Evolutionary conservation across 75 land plant genomes (phyloP).

Genomic region (Cryptomeria japonica): DNA sequence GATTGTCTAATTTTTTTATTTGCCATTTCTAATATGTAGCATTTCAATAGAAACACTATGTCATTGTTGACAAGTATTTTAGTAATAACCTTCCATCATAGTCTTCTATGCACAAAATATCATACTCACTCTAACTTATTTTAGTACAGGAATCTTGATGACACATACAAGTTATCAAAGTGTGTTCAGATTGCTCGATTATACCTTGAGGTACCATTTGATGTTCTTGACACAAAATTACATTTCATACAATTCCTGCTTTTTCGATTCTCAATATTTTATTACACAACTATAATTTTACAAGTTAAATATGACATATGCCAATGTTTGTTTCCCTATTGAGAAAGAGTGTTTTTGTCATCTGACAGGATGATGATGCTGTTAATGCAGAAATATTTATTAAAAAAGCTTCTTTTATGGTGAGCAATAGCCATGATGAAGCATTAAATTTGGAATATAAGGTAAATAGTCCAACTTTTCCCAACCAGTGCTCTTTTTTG

Average conservation of each 20-base stretch:
- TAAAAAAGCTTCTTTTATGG: constrained; percentile 96
- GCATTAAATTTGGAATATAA: constrained; percentile 93
- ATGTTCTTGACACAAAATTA: neutral
- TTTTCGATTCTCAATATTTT: constrained; percentile 1
- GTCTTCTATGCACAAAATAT: neutral
- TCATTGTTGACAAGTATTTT: neutral
- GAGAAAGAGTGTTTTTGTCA: constrained; percentile 5
- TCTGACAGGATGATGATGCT: constrained; percentile 95
- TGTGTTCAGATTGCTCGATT: constrained; percentile 98
- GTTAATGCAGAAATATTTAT: constrained; percentile 94
- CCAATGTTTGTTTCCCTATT: constrained; percentile 1
- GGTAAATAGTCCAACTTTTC: constrained; percentile 34
- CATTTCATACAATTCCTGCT: constrained; percentile 1
- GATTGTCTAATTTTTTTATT: constrained; percentile 6
- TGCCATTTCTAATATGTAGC: neutral
- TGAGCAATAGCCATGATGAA: constrained; percentile 90
- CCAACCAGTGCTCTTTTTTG: neutral
- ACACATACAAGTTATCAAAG: constrained; percentile 81
- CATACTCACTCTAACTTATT: neutral
- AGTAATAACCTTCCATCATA: neutral
- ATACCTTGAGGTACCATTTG: constrained; percentile 84
- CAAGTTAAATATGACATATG: neutral
- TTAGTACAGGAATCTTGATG: constrained; percentile 77
- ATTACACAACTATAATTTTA: neutral
- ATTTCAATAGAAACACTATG: neutral